A percentile compares a stretch with the other conserved stretches of the same genome.
phyloP scores from a whole-genome alignment of 208 protist genomes.

The Acanthamoeba lenticulata region DNA sequence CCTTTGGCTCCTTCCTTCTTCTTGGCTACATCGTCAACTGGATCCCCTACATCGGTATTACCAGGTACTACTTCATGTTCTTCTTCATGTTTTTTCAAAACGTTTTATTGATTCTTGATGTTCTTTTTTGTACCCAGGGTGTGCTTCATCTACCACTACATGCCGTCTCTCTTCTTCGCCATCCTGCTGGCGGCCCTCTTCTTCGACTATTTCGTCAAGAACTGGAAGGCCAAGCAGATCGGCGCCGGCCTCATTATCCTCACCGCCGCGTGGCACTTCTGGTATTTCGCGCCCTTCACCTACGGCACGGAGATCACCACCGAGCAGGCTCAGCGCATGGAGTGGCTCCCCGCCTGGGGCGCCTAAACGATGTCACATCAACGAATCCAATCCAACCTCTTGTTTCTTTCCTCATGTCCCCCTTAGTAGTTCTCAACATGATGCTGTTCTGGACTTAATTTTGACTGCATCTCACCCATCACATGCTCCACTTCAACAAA shows the following conservation, averaged over 20 bases:
- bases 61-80: background rate
- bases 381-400: background rate
- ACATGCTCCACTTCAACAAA: background rate
- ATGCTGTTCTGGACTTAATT: background rate
- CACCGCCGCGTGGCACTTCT: background rate
- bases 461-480: too few relatives aligned
- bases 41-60: conserved; percentile 23
- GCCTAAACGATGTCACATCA: background rate
- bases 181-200: conserved; percentile 6
- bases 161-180: conserved; percentile 46
- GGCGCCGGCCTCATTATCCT: background rate
- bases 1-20: background rate
- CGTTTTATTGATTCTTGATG: too few relatives aligned
- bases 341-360: conserved; percentile 35
- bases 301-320: conserved; percentile 47
- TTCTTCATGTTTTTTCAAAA: too few relatives aligned
- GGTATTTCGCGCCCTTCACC: conserved; percentile 43
- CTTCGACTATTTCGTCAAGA: conserved; percentile 37
- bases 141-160: conserved; percentile 48
- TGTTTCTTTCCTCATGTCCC: background rate
- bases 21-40: conserved; percentile 24
- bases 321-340: background rate
- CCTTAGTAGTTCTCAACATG: background rate
- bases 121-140: background rate
- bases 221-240: background rate